Conservation (phyloP, 257 asterid genomes). For the Ballota nigra region DNA sequence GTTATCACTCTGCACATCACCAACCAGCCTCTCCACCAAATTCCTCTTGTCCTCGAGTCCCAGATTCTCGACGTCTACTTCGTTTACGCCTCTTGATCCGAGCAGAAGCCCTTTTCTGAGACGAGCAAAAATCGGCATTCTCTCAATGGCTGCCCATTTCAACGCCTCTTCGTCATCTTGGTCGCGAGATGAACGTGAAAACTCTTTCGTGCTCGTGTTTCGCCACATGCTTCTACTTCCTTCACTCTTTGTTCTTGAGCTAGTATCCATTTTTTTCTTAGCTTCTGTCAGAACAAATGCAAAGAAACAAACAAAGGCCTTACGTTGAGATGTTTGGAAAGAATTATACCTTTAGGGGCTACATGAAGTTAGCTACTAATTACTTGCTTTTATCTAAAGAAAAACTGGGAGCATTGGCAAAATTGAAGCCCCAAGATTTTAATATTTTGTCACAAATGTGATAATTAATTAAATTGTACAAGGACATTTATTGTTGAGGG, state of each 20-base stretch:
- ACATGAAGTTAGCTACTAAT: no score
- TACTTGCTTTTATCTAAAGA: no score
- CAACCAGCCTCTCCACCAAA: constrained; percentile 50
- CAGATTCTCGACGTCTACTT: constrained; percentile 44
- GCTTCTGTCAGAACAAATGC: background rate
- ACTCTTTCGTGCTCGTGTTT: constrained; percentile 36
- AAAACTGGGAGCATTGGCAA: no score
- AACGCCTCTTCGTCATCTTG: constrained; percentile 62
- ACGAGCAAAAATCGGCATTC: constrained; percentile 64
- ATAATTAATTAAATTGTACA: background rate
- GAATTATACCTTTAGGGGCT: background rate
- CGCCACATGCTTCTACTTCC: constrained; percentile 38
- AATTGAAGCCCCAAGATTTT: background rate
- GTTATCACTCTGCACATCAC: constrained; percentile 52
- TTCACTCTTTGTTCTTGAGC: background rate
- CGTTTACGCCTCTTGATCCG: constrained; percentile 56
- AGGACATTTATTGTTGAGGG: background rate
- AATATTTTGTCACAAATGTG: background rate
- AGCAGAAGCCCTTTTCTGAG: constrained; percentile 56
- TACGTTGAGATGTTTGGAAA: background rate
- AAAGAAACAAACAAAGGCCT: background rate
- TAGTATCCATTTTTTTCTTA: background rate
- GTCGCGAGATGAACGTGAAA: constrained; percentile 49
- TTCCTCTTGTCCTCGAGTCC: constrained; percentile 42
- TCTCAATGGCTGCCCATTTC: constrained; percentile 68